These are phyloP conservation scores for Acanthamoeba lenticulata DNA, from an alignment of 208 protist species.

Conservation along the genomic window DNA sequence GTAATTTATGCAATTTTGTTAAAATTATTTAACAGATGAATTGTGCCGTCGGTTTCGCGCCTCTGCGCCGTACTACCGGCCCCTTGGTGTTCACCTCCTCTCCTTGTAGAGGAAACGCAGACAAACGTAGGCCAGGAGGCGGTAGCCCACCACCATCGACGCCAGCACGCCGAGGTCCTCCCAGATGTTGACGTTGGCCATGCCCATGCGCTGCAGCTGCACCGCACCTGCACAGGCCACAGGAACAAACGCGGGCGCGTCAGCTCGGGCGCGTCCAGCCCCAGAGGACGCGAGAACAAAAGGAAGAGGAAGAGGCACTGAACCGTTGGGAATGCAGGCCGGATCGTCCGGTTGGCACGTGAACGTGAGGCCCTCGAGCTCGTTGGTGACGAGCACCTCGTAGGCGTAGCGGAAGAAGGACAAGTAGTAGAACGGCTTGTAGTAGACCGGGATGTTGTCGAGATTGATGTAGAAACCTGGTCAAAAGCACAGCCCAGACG, in stretches of 20 bases:
- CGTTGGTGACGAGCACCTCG: background rate
- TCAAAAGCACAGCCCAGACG: too few species aligned
- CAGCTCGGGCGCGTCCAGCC: too few species aligned
- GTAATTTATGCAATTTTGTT: too few species aligned
- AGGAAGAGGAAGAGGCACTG: background rate
- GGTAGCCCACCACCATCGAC: background rate
- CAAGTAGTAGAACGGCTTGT: background rate
- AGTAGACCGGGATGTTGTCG: background rate
- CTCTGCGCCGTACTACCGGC: too few species aligned
- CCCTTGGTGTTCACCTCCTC: constrained; percentile 12
- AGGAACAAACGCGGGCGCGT: too few species aligned
- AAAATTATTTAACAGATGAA: too few species aligned
- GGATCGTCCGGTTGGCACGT: background rate
- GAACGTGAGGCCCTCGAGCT: background rate
- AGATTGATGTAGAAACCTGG: constrained; percentile 14
- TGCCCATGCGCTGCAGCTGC: background rate
- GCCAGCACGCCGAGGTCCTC: background rate
- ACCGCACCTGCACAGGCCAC: background rate
- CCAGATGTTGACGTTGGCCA: background rate
- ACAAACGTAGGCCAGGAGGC: background rate
- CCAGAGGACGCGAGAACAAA: background rate
- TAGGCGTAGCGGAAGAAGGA: background rate
- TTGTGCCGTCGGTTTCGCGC: too few species aligned
- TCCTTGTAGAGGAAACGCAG: constrained; percentile 22
- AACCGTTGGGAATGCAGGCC: background rate